These are phyloP conservation scores for Kazachstania sp. DNA, from an alignment of 1,139 yeast species.

Conservation along the genomic window DNA sequence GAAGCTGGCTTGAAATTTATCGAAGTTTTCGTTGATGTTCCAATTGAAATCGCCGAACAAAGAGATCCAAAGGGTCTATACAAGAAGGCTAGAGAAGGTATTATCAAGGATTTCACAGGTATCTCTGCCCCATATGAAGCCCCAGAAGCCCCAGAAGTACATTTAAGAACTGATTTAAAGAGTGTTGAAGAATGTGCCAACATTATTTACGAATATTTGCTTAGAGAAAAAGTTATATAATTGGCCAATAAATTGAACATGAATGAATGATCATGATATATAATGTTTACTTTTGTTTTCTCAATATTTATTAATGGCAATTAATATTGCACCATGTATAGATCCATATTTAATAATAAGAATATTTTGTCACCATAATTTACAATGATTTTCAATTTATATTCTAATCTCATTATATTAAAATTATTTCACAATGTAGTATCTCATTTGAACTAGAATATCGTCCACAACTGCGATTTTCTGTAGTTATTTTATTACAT, in stretches of 20 bases:
- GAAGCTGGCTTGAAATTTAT: slow-evolving; percentile 71
- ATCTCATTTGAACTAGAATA: too few relatives aligned
- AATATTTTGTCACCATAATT: too few relatives aligned
- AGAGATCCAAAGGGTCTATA: slow-evolving; percentile 96
- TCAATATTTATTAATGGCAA: too few relatives aligned
- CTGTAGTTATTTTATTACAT: not conserved
- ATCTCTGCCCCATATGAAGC: slow-evolving; percentile 94
- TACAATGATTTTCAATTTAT: too few relatives aligned
- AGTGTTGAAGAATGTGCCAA: slow-evolving; percentile 75
- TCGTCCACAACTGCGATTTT: not conserved
- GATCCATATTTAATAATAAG: too few relatives aligned
- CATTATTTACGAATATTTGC: slow-evolving; percentile 61
- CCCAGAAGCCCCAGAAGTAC: slow-evolving; percentile 77
- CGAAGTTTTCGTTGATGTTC: slow-evolving; percentile 88
- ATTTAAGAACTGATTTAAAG: slow-evolving; percentile 61
- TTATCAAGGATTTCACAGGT: slow-evolving; percentile 91
- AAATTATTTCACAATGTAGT: too few relatives aligned
- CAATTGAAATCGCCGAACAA: slow-evolving; percentile 85
- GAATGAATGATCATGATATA: too few relatives aligned
- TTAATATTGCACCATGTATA: too few relatives aligned
- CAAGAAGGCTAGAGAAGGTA: slow-evolving; percentile 92
- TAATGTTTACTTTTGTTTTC: too few relatives aligned
- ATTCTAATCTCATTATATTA: too few relatives aligned
- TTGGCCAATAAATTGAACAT: not conserved
- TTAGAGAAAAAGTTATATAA: slow-evolving; percentile 38